Percentiles rank a stretch among this genome's conserved stretches.
Conservation (phyloP, 345 rosid genomes). For the Gossypium stocksii region DNA sequence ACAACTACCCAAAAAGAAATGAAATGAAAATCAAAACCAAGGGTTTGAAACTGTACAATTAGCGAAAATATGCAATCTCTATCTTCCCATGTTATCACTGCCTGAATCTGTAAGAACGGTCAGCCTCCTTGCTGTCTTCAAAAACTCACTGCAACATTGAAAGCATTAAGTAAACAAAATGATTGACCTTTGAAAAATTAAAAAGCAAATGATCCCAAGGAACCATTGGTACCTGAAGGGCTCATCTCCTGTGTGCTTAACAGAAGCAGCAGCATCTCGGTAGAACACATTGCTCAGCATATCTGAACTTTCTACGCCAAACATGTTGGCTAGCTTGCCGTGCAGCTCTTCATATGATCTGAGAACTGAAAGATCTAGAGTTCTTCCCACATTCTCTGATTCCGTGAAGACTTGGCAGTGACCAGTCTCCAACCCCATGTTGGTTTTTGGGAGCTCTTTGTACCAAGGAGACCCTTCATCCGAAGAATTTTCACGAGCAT, state of each 20-base stretch:
- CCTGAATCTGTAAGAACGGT: constrained; percentile 62
- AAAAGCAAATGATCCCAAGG: background rate
- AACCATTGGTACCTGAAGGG: constrained; percentile 69
- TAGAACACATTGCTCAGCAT: constrained; percentile 66
- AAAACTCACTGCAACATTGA: constrained; percentile 58
- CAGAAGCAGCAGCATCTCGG: constrained; percentile 54
- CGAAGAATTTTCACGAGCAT: constrained; percentile 48
- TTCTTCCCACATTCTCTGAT: constrained; percentile 77
- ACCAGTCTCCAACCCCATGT: constrained; percentile 46
- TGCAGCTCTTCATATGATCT: constrained; percentile 78
- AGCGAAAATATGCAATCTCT: constrained; percentile 18
- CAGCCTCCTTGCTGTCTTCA: constrained; percentile 79
- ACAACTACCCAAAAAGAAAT: constrained; percentile 14
- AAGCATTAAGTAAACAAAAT: background rate
- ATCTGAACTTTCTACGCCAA: constrained; percentile 58
- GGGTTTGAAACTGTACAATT: constrained; percentile 35
- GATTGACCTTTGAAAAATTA: background rate
- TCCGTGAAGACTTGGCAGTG: constrained; percentile 90
- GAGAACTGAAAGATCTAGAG: constrained; percentile 65
- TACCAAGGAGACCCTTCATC: constrained; percentile 62
- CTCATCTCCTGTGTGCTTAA: constrained; percentile 66
- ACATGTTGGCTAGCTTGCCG: constrained; percentile 64
- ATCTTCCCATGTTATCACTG: constrained; percentile 48
- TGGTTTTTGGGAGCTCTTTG: constrained; percentile 38
- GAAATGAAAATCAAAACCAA: constrained; percentile 12